Conservation (phyloP, 163 green algal species). For the Volvox carteri region DNA sequence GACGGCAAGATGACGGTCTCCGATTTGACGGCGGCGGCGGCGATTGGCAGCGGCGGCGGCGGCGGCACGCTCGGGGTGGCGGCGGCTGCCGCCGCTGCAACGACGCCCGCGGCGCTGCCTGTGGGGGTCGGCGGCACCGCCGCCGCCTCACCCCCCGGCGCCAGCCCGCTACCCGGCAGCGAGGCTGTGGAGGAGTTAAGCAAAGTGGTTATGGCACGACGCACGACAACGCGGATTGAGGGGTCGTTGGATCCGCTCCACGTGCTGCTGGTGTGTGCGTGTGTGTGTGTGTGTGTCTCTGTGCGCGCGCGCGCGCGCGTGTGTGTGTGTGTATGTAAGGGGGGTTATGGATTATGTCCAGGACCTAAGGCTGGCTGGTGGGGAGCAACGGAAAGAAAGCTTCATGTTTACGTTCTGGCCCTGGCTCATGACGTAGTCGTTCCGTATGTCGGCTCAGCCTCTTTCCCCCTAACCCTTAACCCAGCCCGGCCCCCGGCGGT, state of each 20-base stretch:
- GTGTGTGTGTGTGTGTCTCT: not conserved
- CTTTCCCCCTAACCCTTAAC: too few species aligned
- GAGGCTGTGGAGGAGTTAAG: slow-evolving; percentile 65
- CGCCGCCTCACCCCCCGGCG: not conserved
- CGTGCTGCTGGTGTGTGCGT: slow-evolving; percentile 74
- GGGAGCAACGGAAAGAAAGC: too few species aligned
- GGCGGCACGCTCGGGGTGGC: not conserved
- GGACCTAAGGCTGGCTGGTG: too few species aligned
- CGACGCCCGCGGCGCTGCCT: not conserved
- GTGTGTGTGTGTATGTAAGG: not conserved
- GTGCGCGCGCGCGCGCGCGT: too few species aligned
- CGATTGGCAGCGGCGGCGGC: not conserved
- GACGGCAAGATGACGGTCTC: slow-evolving; percentile 24
- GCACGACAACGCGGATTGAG: slow-evolving; percentile 64
- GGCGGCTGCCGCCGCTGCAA: not conserved
- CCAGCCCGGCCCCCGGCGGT: too few species aligned
- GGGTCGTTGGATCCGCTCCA: slow-evolving; percentile 58
- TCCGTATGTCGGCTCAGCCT: too few species aligned
- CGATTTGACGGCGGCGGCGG: slow-evolving; percentile 24
- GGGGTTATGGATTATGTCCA: too few species aligned
- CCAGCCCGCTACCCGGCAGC: not conserved
- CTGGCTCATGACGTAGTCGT: too few species aligned
- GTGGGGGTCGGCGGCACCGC: too few species aligned
- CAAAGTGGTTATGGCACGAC: slow-evolving; percentile 92
- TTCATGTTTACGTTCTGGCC: too few species aligned